Conservation (phyloP, 257 asterid genomes). For the Galeopsis tetrahit region DNA sequence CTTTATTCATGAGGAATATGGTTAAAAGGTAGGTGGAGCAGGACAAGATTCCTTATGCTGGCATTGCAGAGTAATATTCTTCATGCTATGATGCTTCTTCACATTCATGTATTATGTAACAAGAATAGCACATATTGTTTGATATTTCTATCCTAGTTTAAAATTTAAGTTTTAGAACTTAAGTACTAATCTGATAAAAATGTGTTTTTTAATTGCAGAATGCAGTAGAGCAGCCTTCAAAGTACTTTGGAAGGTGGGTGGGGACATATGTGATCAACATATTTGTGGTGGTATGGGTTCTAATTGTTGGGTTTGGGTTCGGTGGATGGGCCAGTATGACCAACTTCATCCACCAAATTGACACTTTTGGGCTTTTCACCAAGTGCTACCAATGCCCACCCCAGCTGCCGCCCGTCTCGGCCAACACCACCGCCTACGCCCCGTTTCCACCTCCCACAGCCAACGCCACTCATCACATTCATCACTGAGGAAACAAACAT, state of each 20-base stretch:
- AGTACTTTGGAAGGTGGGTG: constrained; percentile 80
- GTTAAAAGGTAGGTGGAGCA: background rate
- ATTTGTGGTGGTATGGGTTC: constrained; percentile 84
- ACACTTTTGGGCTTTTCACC: constrained; percentile 91
- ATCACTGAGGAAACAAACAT: no score
- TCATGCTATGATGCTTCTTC: background rate
- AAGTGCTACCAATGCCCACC: constrained; percentile 90
- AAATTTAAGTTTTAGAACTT: no score
- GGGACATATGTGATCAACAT: constrained; percentile 75
- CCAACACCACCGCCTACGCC: constrained; percentile 52
- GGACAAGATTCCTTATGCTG: constrained; percentile 4
- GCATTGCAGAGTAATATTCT: background rate
- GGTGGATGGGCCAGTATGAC: constrained; percentile 96
- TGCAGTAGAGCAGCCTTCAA: constrained; percentile 92
- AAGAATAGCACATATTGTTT: background rate
- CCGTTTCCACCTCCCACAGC: constrained; percentile 47
- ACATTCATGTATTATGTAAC: background rate
- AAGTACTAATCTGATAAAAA: background rate
- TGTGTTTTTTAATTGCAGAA: constrained; percentile 48
- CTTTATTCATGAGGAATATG: constrained; percentile 3
- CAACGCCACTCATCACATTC: constrained; percentile 35
- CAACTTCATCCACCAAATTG: constrained; percentile 84
- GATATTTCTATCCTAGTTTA: background rate
- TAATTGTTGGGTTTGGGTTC: constrained; percentile 87
- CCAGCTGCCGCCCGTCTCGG: constrained; percentile 43